Evolutionary conservation across 169 alveolate species (phyloP).

Genomic region (Cystoisospora suis): DNA sequence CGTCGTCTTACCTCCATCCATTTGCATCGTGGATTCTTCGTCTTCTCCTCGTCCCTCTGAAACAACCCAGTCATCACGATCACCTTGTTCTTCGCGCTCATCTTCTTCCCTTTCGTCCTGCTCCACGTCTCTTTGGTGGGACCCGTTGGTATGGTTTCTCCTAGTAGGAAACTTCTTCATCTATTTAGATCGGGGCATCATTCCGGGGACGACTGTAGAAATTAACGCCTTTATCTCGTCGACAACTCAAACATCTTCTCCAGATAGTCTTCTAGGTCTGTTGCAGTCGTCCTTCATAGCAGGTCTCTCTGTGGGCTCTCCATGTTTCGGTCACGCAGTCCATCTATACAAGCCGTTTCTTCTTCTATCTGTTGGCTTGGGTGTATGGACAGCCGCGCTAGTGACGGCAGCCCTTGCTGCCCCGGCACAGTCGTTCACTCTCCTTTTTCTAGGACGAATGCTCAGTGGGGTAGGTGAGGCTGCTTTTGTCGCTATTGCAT

Average conservation of each 20-base stretch:
- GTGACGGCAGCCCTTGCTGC: neutral
- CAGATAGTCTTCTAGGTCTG: slow-evolving; percentile 10
- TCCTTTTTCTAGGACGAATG: neutral
- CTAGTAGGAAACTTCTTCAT: neutral
- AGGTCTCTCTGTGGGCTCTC: neutral
- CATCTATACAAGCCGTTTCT: neutral
- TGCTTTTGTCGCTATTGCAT: slow-evolving; percentile 33
- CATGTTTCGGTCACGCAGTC: slow-evolving; percentile 2
- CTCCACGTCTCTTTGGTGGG: neutral
- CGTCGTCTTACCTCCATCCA: too few relatives aligned
- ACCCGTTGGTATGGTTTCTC: slow-evolving; percentile 4
- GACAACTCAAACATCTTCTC: neutral
- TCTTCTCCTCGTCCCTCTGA: too few relatives aligned
- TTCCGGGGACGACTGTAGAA: neutral
- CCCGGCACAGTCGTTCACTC: neutral
- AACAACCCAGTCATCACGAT: too few relatives aligned
- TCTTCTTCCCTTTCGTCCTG: neutral
- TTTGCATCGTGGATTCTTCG: too few relatives aligned
- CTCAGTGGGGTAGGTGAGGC: slow-evolving; percentile 30
- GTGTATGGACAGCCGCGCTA: slow-evolving; percentile 10
- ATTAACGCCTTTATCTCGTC: neutral
- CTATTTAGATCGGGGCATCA: neutral
- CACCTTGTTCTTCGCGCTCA: neutral
- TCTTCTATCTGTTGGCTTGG: neutral
- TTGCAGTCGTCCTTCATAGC: slow-evolving; percentile 18